These are phyloP conservation scores for Capronia americana DNA, from an alignment of 2,329 filamentous ascomycete species.

Conservation along the genomic window DNA sequence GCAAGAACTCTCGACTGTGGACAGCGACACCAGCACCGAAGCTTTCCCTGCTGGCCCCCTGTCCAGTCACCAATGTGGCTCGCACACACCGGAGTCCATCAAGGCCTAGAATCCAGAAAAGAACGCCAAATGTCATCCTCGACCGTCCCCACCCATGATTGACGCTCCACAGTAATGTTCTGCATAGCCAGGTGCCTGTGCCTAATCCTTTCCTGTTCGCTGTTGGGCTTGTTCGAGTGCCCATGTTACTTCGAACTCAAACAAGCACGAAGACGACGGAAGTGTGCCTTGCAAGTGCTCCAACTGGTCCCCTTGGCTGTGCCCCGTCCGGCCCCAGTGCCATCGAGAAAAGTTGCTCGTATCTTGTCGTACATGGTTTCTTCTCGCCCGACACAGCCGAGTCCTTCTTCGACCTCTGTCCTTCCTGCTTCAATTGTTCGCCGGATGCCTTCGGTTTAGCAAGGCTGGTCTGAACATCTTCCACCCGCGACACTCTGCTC, in stretches of 20 bases:
- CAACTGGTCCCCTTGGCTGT: slow-evolving; percentile 9
- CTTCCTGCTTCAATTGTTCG: slow-evolving; percentile 11
- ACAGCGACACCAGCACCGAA: neutral
- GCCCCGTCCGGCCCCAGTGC: slow-evolving; percentile 14
- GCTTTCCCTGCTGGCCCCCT: neutral
- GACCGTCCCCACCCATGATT: slow-evolving; percentile 13
- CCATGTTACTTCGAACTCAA: slow-evolving; percentile 20
- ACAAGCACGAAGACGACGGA: slow-evolving; percentile 16
- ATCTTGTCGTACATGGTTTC: slow-evolving; percentile 20
- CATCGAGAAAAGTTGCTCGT: slow-evolving; percentile 12
- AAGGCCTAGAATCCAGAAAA: slow-evolving; percentile 18
- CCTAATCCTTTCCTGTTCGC: slow-evolving; percentile 20
- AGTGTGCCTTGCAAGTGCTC: slow-evolving; percentile 17
- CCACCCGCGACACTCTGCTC: neutral
- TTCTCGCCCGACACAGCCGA: slow-evolving; percentile 15
- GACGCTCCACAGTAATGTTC: slow-evolving; percentile 27
- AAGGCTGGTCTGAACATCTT: neutral
- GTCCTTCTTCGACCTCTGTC: slow-evolving; percentile 18
- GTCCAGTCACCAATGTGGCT: neutral
- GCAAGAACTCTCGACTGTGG: neutral
- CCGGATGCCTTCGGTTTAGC: slow-evolving; percentile 5
- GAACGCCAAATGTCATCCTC: slow-evolving; percentile 19
- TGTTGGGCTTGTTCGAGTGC: slow-evolving; percentile 6
- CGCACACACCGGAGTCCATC: neutral
- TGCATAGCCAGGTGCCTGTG: slow-evolving; percentile 27